These are phyloP conservation scores for Apophysomyces ossiformis DNA, from an alignment of 371 early-diverging fungal genomes.

Conservation along the genomic window DNA sequence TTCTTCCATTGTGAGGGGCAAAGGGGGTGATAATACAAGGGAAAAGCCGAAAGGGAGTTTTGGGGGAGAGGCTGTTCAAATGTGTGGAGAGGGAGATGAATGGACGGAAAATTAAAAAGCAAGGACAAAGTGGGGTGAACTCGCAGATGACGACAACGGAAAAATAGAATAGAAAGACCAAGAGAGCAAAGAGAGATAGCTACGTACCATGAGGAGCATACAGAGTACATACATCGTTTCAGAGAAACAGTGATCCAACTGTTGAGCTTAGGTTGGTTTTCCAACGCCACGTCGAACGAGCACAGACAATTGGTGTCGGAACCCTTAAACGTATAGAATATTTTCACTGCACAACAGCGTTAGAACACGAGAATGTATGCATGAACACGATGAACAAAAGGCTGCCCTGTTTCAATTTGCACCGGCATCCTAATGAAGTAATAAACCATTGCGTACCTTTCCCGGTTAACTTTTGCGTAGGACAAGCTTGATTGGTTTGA, in stretches of 20 bases:
- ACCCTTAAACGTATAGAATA: slow-evolving; percentile 44
- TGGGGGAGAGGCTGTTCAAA: slow-evolving; percentile 4
- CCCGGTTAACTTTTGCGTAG: slow-evolving; percentile 19
- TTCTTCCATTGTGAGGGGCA: slow-evolving; percentile 3
- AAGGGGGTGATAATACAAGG: not conserved
- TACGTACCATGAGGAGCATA: slow-evolving; percentile 43
- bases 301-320: slow-evolving; percentile 41
- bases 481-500: slow-evolving; percentile 16
- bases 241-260: slow-evolving; percentile 36
- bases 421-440: slow-evolving; percentile 17
- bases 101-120: slow-evolving; percentile 11
- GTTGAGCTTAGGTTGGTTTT: slow-evolving; percentile 21
- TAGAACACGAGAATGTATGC: slow-evolving; percentile 3
- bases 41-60: slow-evolving; percentile 1
- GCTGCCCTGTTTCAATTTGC: slow-evolving; percentile 13
- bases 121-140: slow-evolving; percentile 7
- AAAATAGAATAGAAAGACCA: no score
- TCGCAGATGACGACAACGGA: slow-evolving; percentile 2
- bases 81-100: slow-evolving; percentile 5
- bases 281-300: slow-evolving; percentile 29
- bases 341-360: slow-evolving; percentile 30
- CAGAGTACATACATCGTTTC: slow-evolving; percentile 32
- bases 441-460: slow-evolving; percentile 21
- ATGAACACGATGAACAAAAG: slow-evolving; percentile 4
- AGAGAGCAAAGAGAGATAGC: not conserved